Percentiles rank a stretch among this genome's conserved stretches.
These are phyloP conservation scores for Neopestalotiopsis clavispora DNA, from an alignment of 2,329 filamentous ascomycete species.

Conservation along the genomic window DNA sequence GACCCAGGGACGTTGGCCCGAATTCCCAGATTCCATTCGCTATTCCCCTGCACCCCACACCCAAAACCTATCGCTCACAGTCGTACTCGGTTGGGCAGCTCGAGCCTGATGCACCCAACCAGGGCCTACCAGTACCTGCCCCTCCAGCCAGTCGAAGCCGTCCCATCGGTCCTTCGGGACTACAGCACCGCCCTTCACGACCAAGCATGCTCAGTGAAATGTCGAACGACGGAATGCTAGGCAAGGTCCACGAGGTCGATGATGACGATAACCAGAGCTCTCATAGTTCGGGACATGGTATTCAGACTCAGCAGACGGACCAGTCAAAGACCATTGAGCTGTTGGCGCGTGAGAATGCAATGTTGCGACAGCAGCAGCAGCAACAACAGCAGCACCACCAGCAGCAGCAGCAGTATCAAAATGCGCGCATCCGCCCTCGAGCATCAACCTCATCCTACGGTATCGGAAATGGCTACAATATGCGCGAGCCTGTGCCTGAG, in stretches of 20 bases:
- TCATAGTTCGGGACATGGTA: constrained; percentile 60
- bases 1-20: constrained; percentile 55
- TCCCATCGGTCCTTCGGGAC: constrained; percentile 63
- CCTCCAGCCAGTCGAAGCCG: constrained; percentile 57
- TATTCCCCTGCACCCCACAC: constrained; percentile 86
- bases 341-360: constrained; percentile 65
- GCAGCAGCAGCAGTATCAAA: constrained; percentile 46
- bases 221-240: constrained; percentile 67
- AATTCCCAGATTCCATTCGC: constrained; percentile 80
- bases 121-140: constrained; percentile 38
- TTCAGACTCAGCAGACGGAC: constrained; percentile 54
- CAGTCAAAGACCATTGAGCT: constrained; percentile 69
- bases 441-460: constrained; percentile 60
- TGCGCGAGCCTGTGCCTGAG: constrained; percentile 65
- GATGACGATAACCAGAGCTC: constrained; percentile 65
- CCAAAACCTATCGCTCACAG: constrained; percentile 92
- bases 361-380: constrained; percentile 62
- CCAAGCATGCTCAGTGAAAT: constrained; percentile 78
- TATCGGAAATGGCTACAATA: constrained; percentile 60
- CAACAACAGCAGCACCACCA: constrained; percentile 39
- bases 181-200: constrained; percentile 82
- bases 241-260: constrained; percentile 73
- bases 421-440: constrained; percentile 59
- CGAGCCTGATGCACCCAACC: constrained; percentile 65
- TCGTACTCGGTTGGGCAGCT: constrained; percentile 95